Conservation (phyloP, 768 basidiomycete genomes). For the Lepiota venenata region DNA sequence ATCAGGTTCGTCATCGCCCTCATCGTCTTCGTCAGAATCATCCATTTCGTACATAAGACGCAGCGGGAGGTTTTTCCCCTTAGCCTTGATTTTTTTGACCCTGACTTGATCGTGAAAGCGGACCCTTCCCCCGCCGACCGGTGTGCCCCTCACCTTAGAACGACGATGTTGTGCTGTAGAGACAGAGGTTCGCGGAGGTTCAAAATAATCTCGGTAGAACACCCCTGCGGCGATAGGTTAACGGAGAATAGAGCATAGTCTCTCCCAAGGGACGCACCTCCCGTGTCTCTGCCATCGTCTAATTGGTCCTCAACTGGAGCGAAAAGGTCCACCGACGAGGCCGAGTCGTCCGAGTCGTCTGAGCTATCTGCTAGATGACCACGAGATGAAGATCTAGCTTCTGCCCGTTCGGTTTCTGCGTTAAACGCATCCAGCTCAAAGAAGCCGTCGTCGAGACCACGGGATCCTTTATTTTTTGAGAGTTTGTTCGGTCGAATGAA, state of each 20-base stretch:
- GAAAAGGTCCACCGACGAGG: slow-evolving; percentile 63
- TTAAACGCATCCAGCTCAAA: slow-evolving; percentile 90
- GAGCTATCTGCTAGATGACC: slow-evolving; percentile 51
- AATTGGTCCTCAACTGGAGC: slow-evolving; percentile 47
- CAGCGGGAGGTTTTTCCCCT: slow-evolving; percentile 62
- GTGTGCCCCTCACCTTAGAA: slow-evolving; percentile 18
- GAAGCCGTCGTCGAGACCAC: slow-evolving; percentile 82
- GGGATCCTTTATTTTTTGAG: slow-evolving; percentile 23
- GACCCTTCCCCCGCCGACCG: slow-evolving; percentile 42
- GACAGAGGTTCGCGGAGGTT: slow-evolving; percentile 40
- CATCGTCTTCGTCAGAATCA: slow-evolving; percentile 36
- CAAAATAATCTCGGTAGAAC: slow-evolving; percentile 82
- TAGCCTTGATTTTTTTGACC: slow-evolving; percentile 76
- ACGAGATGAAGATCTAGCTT: slow-evolving; percentile 56
- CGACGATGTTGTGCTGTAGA: slow-evolving; percentile 6
- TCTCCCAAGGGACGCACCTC: slow-evolving; percentile 30
- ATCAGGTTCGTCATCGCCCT: slow-evolving; percentile 31
- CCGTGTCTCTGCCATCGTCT: slow-evolving; percentile 35
- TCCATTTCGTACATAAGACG: slow-evolving; percentile 29
- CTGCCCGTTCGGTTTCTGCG: slow-evolving; percentile 74
- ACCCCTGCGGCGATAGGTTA: slow-evolving; percentile 37
- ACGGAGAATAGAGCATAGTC: not conserved
- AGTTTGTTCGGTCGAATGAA: slow-evolving; percentile 19
- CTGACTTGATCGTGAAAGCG: slow-evolving; percentile 80
- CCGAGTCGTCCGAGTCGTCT: slow-evolving; percentile 53